Evolutionary conservation across 202 grass and related monocot species (phyloP).

Genomic region (Bolboschoenoplectus hybrid): DNA sequence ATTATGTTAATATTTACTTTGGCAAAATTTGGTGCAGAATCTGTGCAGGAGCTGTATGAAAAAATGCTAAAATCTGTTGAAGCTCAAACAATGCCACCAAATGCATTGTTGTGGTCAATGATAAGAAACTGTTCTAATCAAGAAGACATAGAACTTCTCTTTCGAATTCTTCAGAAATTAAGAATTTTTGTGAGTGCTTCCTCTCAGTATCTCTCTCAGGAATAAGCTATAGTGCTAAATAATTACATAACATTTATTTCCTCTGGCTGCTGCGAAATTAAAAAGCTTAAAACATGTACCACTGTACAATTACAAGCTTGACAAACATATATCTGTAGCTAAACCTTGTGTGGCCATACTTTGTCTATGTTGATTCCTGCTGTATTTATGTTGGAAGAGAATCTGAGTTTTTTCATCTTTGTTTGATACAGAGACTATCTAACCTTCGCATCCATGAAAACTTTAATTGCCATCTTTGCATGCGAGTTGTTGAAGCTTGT

Average conservation of each 20-base stretch:
- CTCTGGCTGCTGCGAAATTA: neutral
- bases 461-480: constrained; percentile 96
- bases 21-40: constrained; percentile 51
- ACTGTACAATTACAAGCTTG: neutral
- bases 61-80: constrained; percentile 87
- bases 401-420: constrained; percentile 19
- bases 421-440: constrained; percentile 68
- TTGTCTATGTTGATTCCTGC: constrained; percentile 31
- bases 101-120: constrained; percentile 92
- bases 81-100: constrained; percentile 91
- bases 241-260: neutral
- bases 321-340: neutral
- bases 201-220: neutral
- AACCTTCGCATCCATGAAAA: constrained; percentile 91
- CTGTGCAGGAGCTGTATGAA: constrained; percentile 74
- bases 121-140: constrained; percentile 71
- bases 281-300: neutral
- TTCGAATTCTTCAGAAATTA: constrained; percentile 78
- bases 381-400: constrained; percentile 31
- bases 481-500: constrained; percentile 85
- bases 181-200: constrained; percentile 77
- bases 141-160: constrained; percentile 90
- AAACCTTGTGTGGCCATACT: neutral
- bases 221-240: constrained; percentile 4
- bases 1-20: constrained; percentile 20